Percentiles rank a stretch among this genome's conserved stretches.
Conservation (phyloP, 257 asterid species). For the Jacaranda copaia region DNA sequence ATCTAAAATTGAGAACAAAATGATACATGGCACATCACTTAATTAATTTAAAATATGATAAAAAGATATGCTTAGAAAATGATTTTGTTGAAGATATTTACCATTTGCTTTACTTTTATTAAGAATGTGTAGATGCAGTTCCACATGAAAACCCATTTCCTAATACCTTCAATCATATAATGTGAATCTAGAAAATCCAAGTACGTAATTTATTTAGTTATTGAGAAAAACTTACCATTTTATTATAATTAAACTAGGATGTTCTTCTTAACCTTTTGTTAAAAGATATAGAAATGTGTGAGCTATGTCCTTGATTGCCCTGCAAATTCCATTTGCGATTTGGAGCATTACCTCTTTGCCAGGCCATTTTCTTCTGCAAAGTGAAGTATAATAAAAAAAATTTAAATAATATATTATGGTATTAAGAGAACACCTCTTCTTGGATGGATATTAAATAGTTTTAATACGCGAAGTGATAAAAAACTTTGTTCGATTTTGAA, state of each 20-base stretch:
- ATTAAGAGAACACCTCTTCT: neutral
- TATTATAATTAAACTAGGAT: neutral
- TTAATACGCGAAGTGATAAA: too few species aligned
- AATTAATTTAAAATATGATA: too few species aligned
- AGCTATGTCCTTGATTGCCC: constrained; percentile 4
- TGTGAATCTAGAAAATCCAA: constrained; percentile 29
- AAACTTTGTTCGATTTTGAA: too few species aligned
- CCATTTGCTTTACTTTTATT: constrained; percentile 15
- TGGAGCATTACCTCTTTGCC: neutral
- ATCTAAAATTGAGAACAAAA: too few species aligned
- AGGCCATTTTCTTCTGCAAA: neutral
- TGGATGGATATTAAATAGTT: too few species aligned
- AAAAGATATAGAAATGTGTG: neutral
- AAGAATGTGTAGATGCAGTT: constrained; percentile 43
- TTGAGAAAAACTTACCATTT: neutral
- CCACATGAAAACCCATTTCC: constrained; percentile 36
- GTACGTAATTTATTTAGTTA: neutral
- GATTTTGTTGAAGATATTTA: neutral
- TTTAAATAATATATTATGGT: neutral
- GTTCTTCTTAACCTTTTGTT: neutral
- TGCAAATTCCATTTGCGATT: neutral
- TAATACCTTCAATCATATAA: constrained; percentile 42
- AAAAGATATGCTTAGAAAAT: too few species aligned
- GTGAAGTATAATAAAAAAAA: neutral
- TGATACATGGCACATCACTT: too few species aligned